Percentiles rank a stretch among this genome's conserved stretches.
Conservation (phyloP, 768 basidiomycete genomes). For the Phaeolepiota aurea region DNA sequence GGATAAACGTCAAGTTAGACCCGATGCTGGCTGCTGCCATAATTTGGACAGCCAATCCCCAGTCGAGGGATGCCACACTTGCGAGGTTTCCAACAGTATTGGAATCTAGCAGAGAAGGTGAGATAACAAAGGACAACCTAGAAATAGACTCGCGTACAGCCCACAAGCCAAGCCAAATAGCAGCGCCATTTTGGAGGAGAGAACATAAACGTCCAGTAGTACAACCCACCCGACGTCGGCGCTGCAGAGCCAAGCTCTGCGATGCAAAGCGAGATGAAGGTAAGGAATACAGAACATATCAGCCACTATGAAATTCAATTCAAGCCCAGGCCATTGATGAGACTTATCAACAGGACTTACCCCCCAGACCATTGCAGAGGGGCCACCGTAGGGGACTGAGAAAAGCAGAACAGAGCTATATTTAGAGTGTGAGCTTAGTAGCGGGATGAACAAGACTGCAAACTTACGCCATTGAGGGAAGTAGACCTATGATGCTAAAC, state of each 20-base stretch:
- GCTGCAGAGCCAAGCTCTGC: slow-evolving; percentile 64
- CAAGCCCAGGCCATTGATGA: not conserved
- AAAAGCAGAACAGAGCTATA: slow-evolving; percentile 36
- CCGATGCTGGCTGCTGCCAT: slow-evolving; percentile 59
- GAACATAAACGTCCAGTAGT: slow-evolving; percentile 44
- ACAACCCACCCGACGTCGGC: slow-evolving; percentile 64
- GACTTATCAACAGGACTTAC: slow-evolving; percentile 22
- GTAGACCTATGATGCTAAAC: slow-evolving; percentile 60
- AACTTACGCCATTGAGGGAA: slow-evolving; percentile 48
- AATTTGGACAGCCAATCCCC: slow-evolving; percentile 58
- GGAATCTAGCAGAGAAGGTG: slow-evolving; percentile 31
- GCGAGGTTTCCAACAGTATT: slow-evolving; percentile 47
- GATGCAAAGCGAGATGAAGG: slow-evolving; percentile 58
- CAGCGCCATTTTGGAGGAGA: slow-evolving; percentile 34
- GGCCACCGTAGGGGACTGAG: slow-evolving; percentile 60
- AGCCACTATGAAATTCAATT: slow-evolving; percentile 40
- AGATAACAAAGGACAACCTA: too few relatives aligned
- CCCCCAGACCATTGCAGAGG: slow-evolving; percentile 69
- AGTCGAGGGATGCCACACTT: slow-evolving; percentile 50
- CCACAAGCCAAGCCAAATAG: slow-evolving; percentile 30
- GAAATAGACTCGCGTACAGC: too few relatives aligned
- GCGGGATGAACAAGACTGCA: not conserved
- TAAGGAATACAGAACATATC: slow-evolving; percentile 53
- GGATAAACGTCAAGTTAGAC: slow-evolving; percentile 27
- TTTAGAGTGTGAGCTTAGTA: not conserved